Evolutionary conservation across 768 basidiomycete species (phyloP).

Genomic region (Psilocybe tampanensis): DNA sequence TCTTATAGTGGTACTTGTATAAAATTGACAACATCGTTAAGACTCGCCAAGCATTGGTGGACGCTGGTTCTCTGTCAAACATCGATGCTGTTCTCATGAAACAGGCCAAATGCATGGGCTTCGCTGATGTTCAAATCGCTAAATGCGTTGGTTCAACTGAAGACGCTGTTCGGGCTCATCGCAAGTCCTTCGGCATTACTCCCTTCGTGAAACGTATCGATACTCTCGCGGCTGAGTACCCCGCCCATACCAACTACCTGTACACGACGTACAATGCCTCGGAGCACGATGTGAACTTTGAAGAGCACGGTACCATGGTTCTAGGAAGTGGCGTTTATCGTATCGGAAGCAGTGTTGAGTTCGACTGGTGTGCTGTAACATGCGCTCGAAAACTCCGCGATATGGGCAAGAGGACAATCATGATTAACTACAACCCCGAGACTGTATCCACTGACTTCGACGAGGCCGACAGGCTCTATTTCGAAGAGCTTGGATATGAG

Average conservation of each 20-base stretch:
- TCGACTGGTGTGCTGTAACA: conserved; percentile 99
- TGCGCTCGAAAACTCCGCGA: conserved; percentile 91
- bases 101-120: conserved; percentile 92
- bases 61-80: conserved; percentile 66
- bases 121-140: conserved; percentile 91
- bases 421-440: conserved; percentile 99
- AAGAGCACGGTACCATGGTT: conserved; percentile 99
- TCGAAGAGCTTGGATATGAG: conserved; percentile 97
- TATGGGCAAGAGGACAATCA: conserved; percentile 94
- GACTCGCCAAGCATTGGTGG: conserved; percentile 76
- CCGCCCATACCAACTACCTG: conserved; percentile 98
- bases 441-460: conserved; percentile 99
- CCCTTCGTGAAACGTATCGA: conserved; percentile 99
- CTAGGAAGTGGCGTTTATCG: conserved; percentile 98
- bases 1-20: conserved; percentile 89
- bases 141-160: conserved; percentile 76
- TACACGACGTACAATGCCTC: conserved; percentile 99
- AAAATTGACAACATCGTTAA: conserved; percentile 99
- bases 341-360: conserved; percentile 98
- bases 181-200: conserved; percentile 86
- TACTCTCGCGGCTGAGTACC: conserved; percentile 97
- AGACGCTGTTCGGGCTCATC: conserved; percentile 76
- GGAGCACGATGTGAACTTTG: conserved; percentile 92
- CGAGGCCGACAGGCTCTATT: conserved; percentile 98
- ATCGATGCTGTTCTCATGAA: conserved; percentile 79